phyloP scores from a whole-genome alignment of 345 rosid species.

The Diplotaxis tenuifolia region DNA sequence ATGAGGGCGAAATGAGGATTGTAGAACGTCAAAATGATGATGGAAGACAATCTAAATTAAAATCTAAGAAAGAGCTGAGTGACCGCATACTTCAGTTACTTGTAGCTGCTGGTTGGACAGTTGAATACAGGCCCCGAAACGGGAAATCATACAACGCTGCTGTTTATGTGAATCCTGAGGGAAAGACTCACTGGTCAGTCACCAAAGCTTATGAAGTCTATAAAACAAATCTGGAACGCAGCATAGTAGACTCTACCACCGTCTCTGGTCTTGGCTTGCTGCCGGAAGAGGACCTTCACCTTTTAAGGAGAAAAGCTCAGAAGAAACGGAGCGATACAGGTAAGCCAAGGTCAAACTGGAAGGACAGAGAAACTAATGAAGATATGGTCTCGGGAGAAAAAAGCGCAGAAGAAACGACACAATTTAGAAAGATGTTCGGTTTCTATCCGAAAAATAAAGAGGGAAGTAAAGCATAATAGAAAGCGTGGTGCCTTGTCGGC shows the following conservation, averaged over 20 bases:
- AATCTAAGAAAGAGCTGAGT: constrained; percentile 56
- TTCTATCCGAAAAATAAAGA: constrained; percentile 45
- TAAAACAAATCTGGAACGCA: constrained; percentile 49
- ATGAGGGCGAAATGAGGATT: constrained; percentile 12
- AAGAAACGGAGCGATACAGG: constrained; percentile 57
- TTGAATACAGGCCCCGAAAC: constrained; percentile 72
- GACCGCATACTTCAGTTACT: constrained; percentile 67
- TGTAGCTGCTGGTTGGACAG: constrained; percentile 80
- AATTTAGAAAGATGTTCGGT: constrained; percentile 3
- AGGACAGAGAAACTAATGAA: constrained; percentile 27
- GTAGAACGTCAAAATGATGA: constrained; percentile 27
- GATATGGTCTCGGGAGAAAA: constrained; percentile 34
- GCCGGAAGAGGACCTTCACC: constrained; percentile 62
- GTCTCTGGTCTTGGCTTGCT: constrained; percentile 65
- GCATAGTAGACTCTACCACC: constrained; percentile 32
- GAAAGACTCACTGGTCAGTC: constrained; percentile 93
- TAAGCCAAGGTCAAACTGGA: constrained; percentile 40
- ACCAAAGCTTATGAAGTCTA: constrained; percentile 78
- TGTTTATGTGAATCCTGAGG: constrained; percentile 88
- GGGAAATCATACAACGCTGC: constrained; percentile 65
- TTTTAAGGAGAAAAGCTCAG: constrained; percentile 45
- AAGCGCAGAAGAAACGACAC: constrained; percentile 31
- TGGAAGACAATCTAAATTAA: constrained; percentile 29
- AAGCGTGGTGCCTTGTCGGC: constrained; percentile 61
- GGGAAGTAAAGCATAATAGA: constrained; percentile 50